Percentiles rank a stretch among this genome's conserved stretches.
Evolutionary conservation across 768 basidiomycete genomes (phyloP).

Genomic region (Mycena galericulata): DNA sequence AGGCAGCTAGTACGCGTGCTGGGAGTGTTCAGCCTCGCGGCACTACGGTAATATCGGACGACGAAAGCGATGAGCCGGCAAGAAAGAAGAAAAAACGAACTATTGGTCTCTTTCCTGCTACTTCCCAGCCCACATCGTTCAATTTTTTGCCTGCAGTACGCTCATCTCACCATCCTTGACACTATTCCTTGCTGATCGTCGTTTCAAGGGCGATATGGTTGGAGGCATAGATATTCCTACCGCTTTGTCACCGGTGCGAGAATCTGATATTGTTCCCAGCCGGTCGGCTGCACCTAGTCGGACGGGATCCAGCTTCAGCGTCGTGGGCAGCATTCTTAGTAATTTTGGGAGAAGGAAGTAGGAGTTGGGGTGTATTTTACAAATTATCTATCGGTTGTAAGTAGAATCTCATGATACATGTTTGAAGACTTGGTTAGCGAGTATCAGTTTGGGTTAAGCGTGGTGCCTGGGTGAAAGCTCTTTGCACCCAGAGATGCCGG

Average conservation of each 20-base stretch:
- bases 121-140: conserved; percentile 59
- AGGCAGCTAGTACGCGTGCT: conserved; percentile 31
- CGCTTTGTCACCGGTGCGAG: conserved; percentile 74
- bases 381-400: neutral
- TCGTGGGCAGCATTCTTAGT: conserved; percentile 41
- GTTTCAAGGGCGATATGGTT: conserved; percentile 44
- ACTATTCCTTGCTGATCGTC: conserved; percentile 13
- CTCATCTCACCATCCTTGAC: conserved; percentile 12
- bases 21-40: conserved; percentile 35
- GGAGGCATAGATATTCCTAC: conserved; percentile 72
- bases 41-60: conserved; percentile 34
- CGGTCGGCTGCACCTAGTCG: conserved; percentile 49
- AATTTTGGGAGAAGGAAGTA: conserved; percentile 17
- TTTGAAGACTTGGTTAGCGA: neutral
- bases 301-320: conserved; percentile 41
- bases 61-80: conserved; percentile 42
- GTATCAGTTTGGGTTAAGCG: no score
- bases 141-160: conserved; percentile 55
- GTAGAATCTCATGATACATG: neutral
- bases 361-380: neutral
- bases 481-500: no score
- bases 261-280: conserved; percentile 60
- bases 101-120: conserved; percentile 68
- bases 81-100: conserved; percentile 79
- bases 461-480: no score